Evolutionary conservation across 176 grass and related monocot genomes (phyloP).

Genomic region (Juncus inflexus): DNA sequence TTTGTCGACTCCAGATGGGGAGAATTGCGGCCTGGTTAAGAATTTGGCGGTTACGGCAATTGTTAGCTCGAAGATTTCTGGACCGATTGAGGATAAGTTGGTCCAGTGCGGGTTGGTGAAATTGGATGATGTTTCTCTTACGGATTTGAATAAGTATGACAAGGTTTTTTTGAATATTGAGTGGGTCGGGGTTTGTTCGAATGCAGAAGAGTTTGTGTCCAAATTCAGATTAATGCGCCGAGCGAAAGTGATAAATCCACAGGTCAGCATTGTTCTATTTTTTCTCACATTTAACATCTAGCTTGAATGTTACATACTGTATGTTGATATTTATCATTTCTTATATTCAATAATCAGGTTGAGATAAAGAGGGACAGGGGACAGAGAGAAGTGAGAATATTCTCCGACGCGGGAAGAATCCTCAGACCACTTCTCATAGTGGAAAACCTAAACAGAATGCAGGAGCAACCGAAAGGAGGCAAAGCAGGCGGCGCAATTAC

Average conservation of each 20-base stretch:
- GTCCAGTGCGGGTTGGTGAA: conserved; percentile 79
- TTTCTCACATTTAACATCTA: conserved; percentile 9
- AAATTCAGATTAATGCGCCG: conserved; percentile 73
- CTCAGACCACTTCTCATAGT: conserved; percentile 85
- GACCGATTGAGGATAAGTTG: conserved; percentile 63
- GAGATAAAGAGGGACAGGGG: conserved; percentile 86
- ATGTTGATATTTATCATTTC: not conserved
- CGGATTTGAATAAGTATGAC: conserved; percentile 38
- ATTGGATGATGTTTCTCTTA: conserved; percentile 47
- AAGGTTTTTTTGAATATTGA: conserved; percentile 86
- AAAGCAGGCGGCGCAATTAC: conserved; percentile 48
- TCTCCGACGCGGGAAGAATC: conserved; percentile 82
- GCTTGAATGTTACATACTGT: not conserved
- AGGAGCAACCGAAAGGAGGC: conserved; percentile 43
- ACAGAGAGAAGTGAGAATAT: conserved; percentile 84
- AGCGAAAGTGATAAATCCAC: conserved; percentile 48
- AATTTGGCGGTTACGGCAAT: conserved; percentile 81
- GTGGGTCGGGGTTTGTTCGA: conserved; percentile 69
- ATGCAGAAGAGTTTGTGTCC: conserved; percentile 60
- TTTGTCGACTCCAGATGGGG: conserved; percentile 88
- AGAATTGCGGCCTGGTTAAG: conserved; percentile 96
- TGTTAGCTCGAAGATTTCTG: conserved; percentile 65
- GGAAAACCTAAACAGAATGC: conserved; percentile 85
- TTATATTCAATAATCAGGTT: conserved; percentile 52
- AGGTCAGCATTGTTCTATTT: conserved; percentile 40